phyloP scores from a whole-genome alignment of 2,329 filamentous ascomycete species.

The Ascocoryne sarcoides region DNA sequence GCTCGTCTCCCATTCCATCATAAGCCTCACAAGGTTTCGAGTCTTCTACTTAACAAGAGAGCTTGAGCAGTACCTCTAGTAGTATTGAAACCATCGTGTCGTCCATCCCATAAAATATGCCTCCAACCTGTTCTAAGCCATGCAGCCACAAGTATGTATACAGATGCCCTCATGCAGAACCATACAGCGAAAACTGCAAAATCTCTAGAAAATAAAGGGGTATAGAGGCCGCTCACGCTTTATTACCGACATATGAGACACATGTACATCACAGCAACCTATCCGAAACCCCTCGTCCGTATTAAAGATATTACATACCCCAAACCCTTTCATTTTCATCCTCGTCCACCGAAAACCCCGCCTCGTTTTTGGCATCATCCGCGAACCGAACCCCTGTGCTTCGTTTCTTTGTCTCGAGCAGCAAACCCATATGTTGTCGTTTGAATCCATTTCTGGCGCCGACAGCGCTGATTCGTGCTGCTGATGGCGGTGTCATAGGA shows the following conservation, averaged over 20 bases:
- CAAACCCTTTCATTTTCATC: neutral
- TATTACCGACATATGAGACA: too few relatives aligned
- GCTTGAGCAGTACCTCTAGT: neutral
- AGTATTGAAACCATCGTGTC: neutral
- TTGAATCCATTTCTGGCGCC: conserved; percentile 12
- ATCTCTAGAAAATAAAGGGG: too few relatives aligned
- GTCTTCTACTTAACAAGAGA: neutral
- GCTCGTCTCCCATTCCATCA: too few relatives aligned
- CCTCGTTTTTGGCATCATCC: conserved; percentile 8
- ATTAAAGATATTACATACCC: neutral
- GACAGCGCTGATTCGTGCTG: conserved; percentile 21
- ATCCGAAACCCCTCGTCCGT: too few relatives aligned
- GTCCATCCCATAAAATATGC: neutral
- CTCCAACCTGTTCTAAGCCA: too few relatives aligned
- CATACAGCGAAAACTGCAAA: neutral
- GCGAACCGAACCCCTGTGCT: conserved; percentile 14
- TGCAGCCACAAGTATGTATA: conserved; percentile 2
- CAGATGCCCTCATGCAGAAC: neutral
- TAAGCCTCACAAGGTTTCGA: too few relatives aligned
- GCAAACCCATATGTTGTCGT: neutral
- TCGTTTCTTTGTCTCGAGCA: conserved; percentile 6
- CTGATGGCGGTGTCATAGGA: conserved; percentile 17
- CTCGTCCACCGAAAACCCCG: neutral
- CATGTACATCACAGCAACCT: too few relatives aligned
- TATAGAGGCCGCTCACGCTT: too few relatives aligned